A percentile compares a stretch with the other conserved stretches of the same genome.
Conservation (phyloP, 164 flowering plant genomes). For the Vitis labrusca region DNA sequence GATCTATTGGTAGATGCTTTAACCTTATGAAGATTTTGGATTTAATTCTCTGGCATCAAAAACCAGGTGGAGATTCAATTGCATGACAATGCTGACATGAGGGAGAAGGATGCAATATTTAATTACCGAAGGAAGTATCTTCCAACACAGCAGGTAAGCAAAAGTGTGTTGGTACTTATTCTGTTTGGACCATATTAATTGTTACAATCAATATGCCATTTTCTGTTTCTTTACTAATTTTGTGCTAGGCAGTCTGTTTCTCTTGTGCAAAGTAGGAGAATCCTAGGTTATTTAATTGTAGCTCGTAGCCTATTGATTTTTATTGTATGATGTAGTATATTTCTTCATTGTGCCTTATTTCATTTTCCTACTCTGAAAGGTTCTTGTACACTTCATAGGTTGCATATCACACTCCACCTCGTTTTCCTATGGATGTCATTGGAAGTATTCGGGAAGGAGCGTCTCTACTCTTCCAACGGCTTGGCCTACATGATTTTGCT, state of each 20-base stretch:
- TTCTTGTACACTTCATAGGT: slow-evolving; percentile 44
- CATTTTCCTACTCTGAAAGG: slow-evolving; percentile 4
- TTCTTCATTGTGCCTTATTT: neutral
- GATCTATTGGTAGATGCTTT: too few species aligned
- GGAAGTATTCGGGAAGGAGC: slow-evolving; percentile 69
- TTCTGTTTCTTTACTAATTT: too few species aligned
- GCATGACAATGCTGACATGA: slow-evolving; percentile 43
- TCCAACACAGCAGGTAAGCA: slow-evolving; percentile 79
- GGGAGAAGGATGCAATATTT: slow-evolving; percentile 82
- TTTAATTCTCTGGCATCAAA: slow-evolving; percentile 13
- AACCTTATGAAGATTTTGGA: neutral
- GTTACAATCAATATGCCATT: too few species aligned
- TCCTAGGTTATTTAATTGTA: too few species aligned
- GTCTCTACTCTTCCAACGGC: slow-evolving; percentile 56
- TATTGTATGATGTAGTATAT: neutral
- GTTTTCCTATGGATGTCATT: slow-evolving; percentile 67
- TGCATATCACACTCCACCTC: slow-evolving; percentile 91
- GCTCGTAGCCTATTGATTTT: too few species aligned
- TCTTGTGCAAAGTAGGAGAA: too few species aligned
- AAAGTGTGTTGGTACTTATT: neutral
- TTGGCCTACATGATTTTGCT: slow-evolving; percentile 88
- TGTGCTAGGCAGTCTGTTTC: neutral
- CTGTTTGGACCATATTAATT: neutral
- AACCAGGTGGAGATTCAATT: slow-evolving; percentile 81
- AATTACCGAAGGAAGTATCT: slow-evolving; percentile 91